Base-by-base conservation (phyloP, 179 eudicot genomes). In the Vitellaria paradoxa region DNA sequence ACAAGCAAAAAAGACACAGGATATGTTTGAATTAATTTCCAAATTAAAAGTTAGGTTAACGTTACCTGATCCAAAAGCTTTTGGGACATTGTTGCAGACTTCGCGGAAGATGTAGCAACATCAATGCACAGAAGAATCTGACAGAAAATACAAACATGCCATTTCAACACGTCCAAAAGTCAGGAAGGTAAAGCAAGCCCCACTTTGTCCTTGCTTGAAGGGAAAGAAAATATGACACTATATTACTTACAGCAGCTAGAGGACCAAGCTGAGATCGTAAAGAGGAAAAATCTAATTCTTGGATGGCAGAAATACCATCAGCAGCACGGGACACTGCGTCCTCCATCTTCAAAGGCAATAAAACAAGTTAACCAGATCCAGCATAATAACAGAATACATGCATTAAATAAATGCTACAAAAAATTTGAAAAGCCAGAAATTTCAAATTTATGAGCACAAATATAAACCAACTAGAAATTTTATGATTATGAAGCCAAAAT, bases 91-190 rank as follows among this genome's bases (percentile, higher is more conserved):
- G 72, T 79, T 64, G 80, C 78, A 62, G 88, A 89, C 85, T 82
- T 91, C 26, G 99, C 88, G 80, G 98, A 96, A 77, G 95, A 81
- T 76, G 92, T 82, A 77, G 99, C 98, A 78, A 96, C 97, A 84
- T 96, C 99, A 73, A 96, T 84, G 78, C 99, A 96, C n/a, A 96
- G 88, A 82, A 96, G 94, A 79, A 91, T 88, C 99, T 96, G 88
- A 52, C 56, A 77, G n/a, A 46, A 65, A 65, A 53, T 68, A 70
- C 57, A 77, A 66, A 62, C 5, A 42, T 18, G 21, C 74, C 68
- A 75, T n/a, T n/a, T 63, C 56, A 63, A 14, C 45, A 78, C 13
- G 40, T 56, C 64, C 37, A 65, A 56, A 66, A 10, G 65, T 12
- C 49, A 15, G 18, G 64, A 47, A 59, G 49, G n/a, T 17, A 13